Percentiles rank a stretch among this genome's conserved stretches.
These are phyloP conservation scores for Mucor irregularis DNA, from an alignment of 371 early-diverging fungal species.

Conservation along the genomic window DNA sequence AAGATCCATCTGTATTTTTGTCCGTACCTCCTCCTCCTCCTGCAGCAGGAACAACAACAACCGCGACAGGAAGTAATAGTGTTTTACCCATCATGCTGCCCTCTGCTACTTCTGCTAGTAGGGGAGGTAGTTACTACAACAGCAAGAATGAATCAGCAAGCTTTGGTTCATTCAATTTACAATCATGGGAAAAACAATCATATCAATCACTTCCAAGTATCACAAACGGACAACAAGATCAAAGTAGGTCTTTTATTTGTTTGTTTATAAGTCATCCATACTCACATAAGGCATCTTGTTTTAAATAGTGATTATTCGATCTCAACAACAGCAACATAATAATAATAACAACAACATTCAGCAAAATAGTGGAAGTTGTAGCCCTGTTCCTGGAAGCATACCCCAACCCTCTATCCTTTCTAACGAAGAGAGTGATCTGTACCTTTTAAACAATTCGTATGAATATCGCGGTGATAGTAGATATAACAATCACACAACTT, in stretches of 20 bases:
- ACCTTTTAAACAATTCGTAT: constrained; percentile 21
- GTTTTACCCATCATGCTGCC: constrained; percentile 18
- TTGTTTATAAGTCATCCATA: background rate
- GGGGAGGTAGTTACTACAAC: constrained; percentile 1
- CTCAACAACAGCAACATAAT: constrained; percentile 22
- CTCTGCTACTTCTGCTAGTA: background rate
- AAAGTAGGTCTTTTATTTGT: constrained; percentile 12
- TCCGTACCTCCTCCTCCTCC: constrained; percentile 17
- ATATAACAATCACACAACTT: background rate
- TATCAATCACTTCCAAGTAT: constrained; percentile 27
- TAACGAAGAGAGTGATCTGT: constrained; percentile 21
- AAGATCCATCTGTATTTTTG: constrained; percentile 51
- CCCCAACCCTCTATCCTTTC: constrained; percentile 14
- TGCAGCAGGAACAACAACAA: background rate
- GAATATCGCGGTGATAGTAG: constrained; percentile 4
- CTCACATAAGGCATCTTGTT: background rate
- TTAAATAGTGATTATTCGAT: constrained; percentile 20
- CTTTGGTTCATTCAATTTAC: constrained; percentile 12
- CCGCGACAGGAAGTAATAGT: background rate
- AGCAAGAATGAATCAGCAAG: too few relatives aligned
- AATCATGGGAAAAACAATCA: constrained; percentile 13
- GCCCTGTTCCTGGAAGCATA: constrained; percentile 29
- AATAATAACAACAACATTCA: constrained; percentile 15
- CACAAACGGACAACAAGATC: constrained; percentile 18
- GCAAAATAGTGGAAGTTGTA: constrained; percentile 35